Evolutionary conservation across 2,329 filamentous ascomycete genomes (phyloP).

Genomic region (Huntiella bhutanensis): DNA sequence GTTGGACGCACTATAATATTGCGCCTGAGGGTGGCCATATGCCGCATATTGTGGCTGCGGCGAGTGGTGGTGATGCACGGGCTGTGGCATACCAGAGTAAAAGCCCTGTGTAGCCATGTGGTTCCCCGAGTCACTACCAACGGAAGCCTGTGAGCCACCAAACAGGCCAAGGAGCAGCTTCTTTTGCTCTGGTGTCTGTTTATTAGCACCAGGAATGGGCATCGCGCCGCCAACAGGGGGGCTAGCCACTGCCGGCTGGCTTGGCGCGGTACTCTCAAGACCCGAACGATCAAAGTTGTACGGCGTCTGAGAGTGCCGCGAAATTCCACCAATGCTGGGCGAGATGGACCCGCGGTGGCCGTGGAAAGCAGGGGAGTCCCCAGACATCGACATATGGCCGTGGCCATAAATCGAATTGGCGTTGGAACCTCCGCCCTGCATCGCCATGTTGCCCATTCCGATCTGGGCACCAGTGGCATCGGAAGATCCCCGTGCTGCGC

Average conservation of each 20-base stretch:
- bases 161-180: constrained; percentile 42
- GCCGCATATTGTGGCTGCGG: constrained; percentile 8
- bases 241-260: constrained; percentile 14
- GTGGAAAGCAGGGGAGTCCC: constrained; percentile 5
- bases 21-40: constrained; percentile 7
- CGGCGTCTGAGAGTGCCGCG: constrained; percentile 11
- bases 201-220: constrained; percentile 15
- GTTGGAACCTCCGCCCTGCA: constrained; percentile 9
- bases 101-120: neutral
- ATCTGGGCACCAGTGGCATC: constrained; percentile 7
- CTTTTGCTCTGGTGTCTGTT: constrained; percentile 23
- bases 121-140: neutral
- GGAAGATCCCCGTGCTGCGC: constrained; percentile 1
- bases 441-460: constrained; percentile 8
- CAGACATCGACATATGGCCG: constrained; percentile 5
- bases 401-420: constrained; percentile 7
- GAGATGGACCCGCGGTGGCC: constrained; percentile 7
- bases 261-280: constrained; percentile 10
- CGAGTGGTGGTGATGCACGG: constrained; percentile 3
- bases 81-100: constrained; percentile 3
- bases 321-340: constrained; percentile 10
- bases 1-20: constrained; percentile 9
- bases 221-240: constrained; percentile 16
- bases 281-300: constrained; percentile 10
- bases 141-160: constrained; percentile 26